Conservation (phyloP, 2,329 filamentous ascomycete species). For the Colletotrichum falcatum region DNA sequence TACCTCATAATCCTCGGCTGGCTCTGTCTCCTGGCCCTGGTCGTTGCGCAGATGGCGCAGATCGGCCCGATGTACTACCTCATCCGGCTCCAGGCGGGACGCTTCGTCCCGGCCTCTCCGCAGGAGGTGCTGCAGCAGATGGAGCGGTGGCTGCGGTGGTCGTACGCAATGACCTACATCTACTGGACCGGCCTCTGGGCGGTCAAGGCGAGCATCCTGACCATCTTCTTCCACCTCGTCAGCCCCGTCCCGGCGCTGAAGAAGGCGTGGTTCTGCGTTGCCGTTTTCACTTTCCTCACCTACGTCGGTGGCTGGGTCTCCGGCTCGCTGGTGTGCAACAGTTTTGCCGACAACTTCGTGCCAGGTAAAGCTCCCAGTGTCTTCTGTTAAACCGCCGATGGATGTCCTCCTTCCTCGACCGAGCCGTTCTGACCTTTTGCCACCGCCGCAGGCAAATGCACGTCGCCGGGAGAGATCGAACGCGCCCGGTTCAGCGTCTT, state of each 20-base stretch:
- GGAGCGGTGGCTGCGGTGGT: slow-evolving; percentile 38
- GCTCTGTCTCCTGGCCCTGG: slow-evolving; percentile 44
- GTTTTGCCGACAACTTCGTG: slow-evolving; percentile 39
- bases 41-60: slow-evolving; percentile 43
- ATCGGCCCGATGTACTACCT: slow-evolving; percentile 42
- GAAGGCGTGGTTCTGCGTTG: slow-evolving; percentile 42
- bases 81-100: slow-evolving; percentile 38
- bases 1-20: slow-evolving; percentile 49
- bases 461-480: slow-evolving; percentile 30
- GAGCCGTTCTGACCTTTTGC: background rate
- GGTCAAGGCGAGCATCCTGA: slow-evolving; percentile 45
- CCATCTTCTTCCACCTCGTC: slow-evolving; percentile 43
- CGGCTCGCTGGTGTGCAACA: slow-evolving; percentile 39
- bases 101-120: slow-evolving; percentile 30
- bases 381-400: background rate
- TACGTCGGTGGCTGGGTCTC: slow-evolving; percentile 42
- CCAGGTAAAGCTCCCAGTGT: slow-evolving; percentile 17
- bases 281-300: slow-evolving; percentile 40
- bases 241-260: slow-evolving; percentile 35
- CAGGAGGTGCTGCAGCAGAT: background rate
- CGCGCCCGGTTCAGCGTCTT: slow-evolving; percentile 39
- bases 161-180: slow-evolving; percentile 44
- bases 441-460: slow-evolving; percentile 37
- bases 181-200: slow-evolving; percentile 45
- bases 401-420: no score